Percentiles rank a stretch among this genome's conserved stretches.
Conservation (phyloP, 2,329 filamentous ascomycete species). For the Ceratocystis harringtonii region DNA sequence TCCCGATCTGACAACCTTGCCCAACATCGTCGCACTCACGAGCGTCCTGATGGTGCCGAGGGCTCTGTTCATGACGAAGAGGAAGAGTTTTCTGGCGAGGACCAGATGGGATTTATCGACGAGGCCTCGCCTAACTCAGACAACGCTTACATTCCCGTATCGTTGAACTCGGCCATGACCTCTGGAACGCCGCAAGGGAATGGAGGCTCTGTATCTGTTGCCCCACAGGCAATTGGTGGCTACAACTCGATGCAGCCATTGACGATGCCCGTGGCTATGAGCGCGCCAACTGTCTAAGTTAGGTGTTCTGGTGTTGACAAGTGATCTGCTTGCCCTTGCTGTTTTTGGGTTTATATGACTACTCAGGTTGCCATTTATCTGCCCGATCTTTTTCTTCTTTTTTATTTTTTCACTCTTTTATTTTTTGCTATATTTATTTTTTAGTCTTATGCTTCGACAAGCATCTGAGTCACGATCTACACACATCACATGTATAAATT, state of each 20-base stretch:
- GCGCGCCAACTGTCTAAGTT: constrained; percentile 29
- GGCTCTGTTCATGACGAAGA: constrained; percentile 57
- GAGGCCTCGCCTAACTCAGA: constrained; percentile 63
- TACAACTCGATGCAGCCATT: constrained; percentile 46
- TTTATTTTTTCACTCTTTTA: constrained; percentile 15
- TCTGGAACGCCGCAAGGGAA: not conserved
- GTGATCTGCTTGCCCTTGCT: no score
- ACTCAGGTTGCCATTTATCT: not conserved
- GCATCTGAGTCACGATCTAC: constrained; percentile 17
- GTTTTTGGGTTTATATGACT: no score
- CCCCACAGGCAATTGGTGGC: constrained; percentile 23
- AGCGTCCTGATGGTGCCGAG: constrained; percentile 47
- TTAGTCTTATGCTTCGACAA: constrained; percentile 15
- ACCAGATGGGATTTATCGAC: constrained; percentile 66
- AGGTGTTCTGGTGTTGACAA: not conserved
- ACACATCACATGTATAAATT: constrained; percentile 12
- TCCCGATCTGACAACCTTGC: constrained; percentile 97
- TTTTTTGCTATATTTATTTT: constrained; percentile 19
- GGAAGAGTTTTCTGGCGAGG: constrained; percentile 68
- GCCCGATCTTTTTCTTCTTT: constrained; percentile 13
- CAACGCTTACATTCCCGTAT: constrained; percentile 42
- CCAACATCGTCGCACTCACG: constrained; percentile 73
- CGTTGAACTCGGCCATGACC: constrained; percentile 29
- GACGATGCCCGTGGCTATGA: constrained; percentile 50
- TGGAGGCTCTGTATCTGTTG: constrained; percentile 12